Evolutionary conservation across 2,329 filamentous ascomycete species (phyloP), one percentile per base, ranked within the genome.

Genomic region (Phaeosphaeriaceae sp.): DNA sequence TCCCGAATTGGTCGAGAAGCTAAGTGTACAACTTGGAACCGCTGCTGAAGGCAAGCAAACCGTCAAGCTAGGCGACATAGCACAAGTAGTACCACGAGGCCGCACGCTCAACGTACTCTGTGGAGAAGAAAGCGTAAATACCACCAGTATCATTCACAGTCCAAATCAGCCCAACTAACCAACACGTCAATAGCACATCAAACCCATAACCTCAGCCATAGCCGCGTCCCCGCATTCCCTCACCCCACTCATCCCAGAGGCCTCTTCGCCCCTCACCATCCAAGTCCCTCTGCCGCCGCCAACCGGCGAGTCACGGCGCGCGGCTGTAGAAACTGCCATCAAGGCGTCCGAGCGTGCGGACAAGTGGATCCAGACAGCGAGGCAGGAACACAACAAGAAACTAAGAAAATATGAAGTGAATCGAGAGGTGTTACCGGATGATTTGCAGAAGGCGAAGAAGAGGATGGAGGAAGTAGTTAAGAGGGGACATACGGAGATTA

Each of bases 11-110:
- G 75, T 89, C 23, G 87, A 89, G 69, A 75, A 72, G 16, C 61
- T 89, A 44, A 79, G 80, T 30, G 86, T 89, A n/a, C 75, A 80
- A 41, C 61, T 87, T 39, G 77, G 86, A 48, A 76, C 72, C 39
- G 67, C 63, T 26, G 59, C 63, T 46, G 66, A 63, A n/a, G 65
- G 63, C 33, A 83, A 81, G 50, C 76, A 81, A 50, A 81, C 72
- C 1, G 77, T 82, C 40, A 78, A 75, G 54, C 61, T 90, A 42
- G 79, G 81, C 8, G 86, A 88, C 64, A 64, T 90, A 48, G 87
- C 86, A 2, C 86, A 88, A 64, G 83, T 89, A 13, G 76, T 89
- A 32, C 84, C 85, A 0, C 85, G 86, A 61, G 85, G 86, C 9
- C 73, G 86, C 46, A 79, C 78, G 59, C 69, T 88, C 23, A 81